Percentiles rank a stretch among this genome's conserved stretches.
Evolutionary conservation across 2,329 filamentous ascomycete genomes (phyloP).

Genomic region (Exophiala spinifera): DNA sequence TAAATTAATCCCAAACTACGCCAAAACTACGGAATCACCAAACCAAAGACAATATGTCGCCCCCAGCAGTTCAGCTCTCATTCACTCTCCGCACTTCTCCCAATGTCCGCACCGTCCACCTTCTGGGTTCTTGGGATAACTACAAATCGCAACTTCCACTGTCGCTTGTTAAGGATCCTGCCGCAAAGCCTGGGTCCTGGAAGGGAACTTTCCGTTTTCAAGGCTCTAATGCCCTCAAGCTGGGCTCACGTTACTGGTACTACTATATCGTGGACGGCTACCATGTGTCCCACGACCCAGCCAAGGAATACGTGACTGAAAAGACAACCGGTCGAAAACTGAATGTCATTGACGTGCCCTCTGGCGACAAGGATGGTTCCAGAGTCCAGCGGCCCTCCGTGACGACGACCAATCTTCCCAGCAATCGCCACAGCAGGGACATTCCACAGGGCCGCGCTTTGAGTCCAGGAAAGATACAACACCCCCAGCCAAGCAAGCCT

Average conservation of each 20-base stretch:
- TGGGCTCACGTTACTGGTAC: conserved; percentile 97
- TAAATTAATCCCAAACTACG: not conserved
- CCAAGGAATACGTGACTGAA: conserved; percentile 83
- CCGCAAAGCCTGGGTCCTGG: conserved; percentile 86
- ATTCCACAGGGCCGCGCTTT: conserved; percentile 86
- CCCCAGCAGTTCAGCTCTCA: conserved; percentile 79
- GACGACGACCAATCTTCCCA: conserved; percentile 43
- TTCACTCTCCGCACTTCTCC: conserved; percentile 94
- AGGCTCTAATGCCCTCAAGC: conserved; percentile 70
- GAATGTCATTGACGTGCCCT: conserved; percentile 93
- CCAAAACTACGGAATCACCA: not conserved
- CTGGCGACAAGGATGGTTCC: conserved; percentile 39
- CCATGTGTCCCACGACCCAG: conserved; percentile 95
- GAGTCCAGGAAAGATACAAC: conserved; percentile 83
- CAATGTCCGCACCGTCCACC: conserved; percentile 94
- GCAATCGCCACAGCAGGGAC: conserved; percentile 53
- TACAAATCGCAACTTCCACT: conserved; percentile 93
- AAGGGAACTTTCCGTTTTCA: conserved; percentile 96
- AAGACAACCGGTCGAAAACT: conserved; percentile 95
- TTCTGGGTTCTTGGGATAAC: conserved; percentile 97
- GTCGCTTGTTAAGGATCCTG: conserved; percentile 67
- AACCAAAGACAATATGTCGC: conserved; percentile 24
- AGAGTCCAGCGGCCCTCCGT: conserved; percentile 42
- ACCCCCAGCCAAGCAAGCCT: conserved; percentile 84
- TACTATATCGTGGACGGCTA: conserved; percentile 99